A percentile compares a stretch with the other conserved stretches of the same genome.
Evolutionary conservation across 2,329 filamentous ascomycete species (phyloP).

Genomic region (Hypoxylon sp.): DNA sequence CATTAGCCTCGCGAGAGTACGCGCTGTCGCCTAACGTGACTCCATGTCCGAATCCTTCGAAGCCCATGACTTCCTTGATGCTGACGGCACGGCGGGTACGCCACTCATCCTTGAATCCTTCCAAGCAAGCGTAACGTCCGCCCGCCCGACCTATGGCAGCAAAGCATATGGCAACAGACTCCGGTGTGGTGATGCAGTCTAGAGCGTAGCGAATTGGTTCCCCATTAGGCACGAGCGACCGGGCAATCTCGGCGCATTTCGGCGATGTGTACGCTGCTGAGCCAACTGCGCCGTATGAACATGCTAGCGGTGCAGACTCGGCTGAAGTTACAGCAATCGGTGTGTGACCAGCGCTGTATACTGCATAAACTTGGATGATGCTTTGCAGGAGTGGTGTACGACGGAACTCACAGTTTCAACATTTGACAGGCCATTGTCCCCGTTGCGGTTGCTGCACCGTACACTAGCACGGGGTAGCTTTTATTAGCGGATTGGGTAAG

Average conservation of each 20-base stretch:
- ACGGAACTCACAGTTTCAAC: conserved; percentile 44
- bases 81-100: conserved; percentile 38
- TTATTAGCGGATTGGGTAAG: conserved; percentile 14
- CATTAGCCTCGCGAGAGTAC: not conserved
- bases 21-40: not conserved
- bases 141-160: conserved; percentile 50
- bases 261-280: not conserved
- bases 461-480: conserved; percentile 49
- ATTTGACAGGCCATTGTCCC: conserved; percentile 53
- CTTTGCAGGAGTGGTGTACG: too few relatives aligned
- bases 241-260: not conserved
- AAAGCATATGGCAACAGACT: conserved; percentile 51
- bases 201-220: conserved; percentile 28
- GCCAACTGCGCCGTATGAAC: not conserved
- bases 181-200: conserved; percentile 53
- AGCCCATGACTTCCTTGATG: conserved; percentile 6
- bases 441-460: conserved; percentile 51
- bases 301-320: not conserved
- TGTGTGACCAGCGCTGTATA: not conserved
- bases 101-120: conserved; percentile 44
- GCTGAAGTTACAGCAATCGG: conserved; percentile 3
- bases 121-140: conserved; percentile 54
- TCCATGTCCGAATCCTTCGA: not conserved
- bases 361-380: too few relatives aligned
- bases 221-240: not conserved